A percentile compares a stretch with the other conserved stretches of the same genome.
Conservation (phyloP, 2,329 filamentous ascomycete species). For the Dactylellina haptotyla region DNA sequence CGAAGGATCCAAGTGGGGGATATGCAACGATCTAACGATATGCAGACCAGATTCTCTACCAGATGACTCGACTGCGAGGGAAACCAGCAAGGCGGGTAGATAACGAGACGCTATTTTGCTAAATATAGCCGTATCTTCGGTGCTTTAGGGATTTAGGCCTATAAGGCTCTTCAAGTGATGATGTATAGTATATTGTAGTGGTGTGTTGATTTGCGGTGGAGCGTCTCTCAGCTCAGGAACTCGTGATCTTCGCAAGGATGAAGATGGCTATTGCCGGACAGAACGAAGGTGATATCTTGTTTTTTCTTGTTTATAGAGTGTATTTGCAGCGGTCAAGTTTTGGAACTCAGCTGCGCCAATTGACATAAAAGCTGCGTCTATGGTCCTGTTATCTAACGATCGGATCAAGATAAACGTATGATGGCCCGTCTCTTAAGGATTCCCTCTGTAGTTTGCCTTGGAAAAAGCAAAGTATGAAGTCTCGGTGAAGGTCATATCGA, state of each 20-base stretch:
- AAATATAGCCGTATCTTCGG: slow-evolving; percentile 14
- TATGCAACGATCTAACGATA: neutral
- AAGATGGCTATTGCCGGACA: neutral
- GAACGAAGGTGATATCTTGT: neutral
- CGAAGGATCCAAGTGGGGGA: slow-evolving; percentile 18
- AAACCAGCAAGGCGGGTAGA: slow-evolving; percentile 4
- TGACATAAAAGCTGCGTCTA: slow-evolving; percentile 10
- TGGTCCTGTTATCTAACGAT: neutral
- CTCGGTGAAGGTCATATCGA: slow-evolving; percentile 45
- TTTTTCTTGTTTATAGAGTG: no score
- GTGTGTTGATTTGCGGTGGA: neutral
- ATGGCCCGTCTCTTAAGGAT: slow-evolving; percentile 24
- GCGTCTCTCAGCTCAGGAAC: neutral
- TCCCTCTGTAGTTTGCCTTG: slow-evolving; percentile 51
- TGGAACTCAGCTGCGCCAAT: slow-evolving; percentile 32
- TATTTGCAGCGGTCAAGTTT: neutral
- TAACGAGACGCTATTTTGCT: slow-evolving; percentile 8
- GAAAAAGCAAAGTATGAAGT: slow-evolving; percentile 52
- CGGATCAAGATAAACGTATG: neutral
- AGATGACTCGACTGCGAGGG: neutral
- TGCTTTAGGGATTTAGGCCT: neutral
- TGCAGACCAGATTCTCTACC: slow-evolving; percentile 2
- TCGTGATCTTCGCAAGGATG: neutral
- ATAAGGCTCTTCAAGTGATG: neutral
- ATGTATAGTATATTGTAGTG: slow-evolving; percentile 1